These are phyloP conservation scores for Musa acuminata DNA, from an alignment of 176 grass and related monocot species.

Conservation along the genomic window DNA sequence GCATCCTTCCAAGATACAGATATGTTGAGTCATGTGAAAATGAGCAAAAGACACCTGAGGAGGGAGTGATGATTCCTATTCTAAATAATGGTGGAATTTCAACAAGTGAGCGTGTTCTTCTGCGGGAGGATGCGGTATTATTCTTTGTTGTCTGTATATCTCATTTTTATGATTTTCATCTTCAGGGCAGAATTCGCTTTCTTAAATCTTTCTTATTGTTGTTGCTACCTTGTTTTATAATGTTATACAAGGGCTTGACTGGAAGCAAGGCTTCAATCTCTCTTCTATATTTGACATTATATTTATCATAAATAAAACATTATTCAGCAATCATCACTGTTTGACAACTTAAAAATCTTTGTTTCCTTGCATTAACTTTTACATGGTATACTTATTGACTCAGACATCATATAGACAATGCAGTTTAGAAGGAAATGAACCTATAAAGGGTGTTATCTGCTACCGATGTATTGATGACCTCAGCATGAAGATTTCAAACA, in stretches of 20 bases:
- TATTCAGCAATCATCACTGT: too few species aligned
- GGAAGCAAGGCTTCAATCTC: neutral
- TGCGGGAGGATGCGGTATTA: slow-evolving; percentile 69
- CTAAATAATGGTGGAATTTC: slow-evolving; percentile 24
- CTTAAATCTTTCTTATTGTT: neutral
- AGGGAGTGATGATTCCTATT: slow-evolving; percentile 22
- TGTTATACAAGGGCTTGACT: neutral
- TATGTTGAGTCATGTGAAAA: slow-evolving; percentile 24
- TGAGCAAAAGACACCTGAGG: slow-evolving; percentile 8
- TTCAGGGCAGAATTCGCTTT: neutral
- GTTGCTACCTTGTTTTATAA: neutral
- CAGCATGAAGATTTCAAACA: too few species aligned
- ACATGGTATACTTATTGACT: too few species aligned
- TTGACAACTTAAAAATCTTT: too few species aligned
- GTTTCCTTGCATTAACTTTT: too few species aligned
- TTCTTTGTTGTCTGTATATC: neutral
- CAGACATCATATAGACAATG: too few species aligned
- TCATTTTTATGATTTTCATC: neutral
- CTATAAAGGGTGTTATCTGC: too few species aligned
- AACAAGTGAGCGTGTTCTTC: slow-evolving; percentile 51
- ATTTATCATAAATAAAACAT: too few species aligned
- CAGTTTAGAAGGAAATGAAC: too few species aligned
- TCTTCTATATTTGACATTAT: neutral
- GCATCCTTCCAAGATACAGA: slow-evolving; percentile 65
- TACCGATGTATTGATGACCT: too few species aligned